A percentile compares a stretch with the other conserved stretches of the same genome.
Conservation (phyloP, 768 basidiomycete species). For the Xerocomus brunneocitrinus region DNA sequence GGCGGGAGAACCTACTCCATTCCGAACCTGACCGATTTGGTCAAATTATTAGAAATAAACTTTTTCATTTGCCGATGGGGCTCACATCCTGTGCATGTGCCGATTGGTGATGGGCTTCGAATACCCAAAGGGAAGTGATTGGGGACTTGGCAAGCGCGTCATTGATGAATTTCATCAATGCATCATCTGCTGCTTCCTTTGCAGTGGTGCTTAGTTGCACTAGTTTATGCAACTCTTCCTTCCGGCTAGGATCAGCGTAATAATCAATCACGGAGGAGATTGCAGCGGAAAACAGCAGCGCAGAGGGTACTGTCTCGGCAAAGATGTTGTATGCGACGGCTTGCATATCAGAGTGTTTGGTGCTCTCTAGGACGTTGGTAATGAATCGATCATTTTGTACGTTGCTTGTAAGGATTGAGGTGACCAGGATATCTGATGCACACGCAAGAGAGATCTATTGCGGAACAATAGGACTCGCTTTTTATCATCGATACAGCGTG, state of each 20-base stretch:
- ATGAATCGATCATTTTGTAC: constrained; percentile 22
- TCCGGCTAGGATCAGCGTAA: constrained; percentile 43
- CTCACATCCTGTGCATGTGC: constrained; percentile 29
- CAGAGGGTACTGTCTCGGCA: constrained; percentile 51
- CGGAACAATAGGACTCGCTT: background rate
- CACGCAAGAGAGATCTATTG: constrained; percentile 17
- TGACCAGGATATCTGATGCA: constrained; percentile 18
- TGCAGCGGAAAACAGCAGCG: constrained; percentile 51
- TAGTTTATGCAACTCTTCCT: constrained; percentile 35
- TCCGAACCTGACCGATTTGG: constrained; percentile 35
- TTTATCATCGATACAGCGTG: background rate
- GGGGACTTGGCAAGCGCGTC: constrained; percentile 43
- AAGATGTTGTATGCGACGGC: constrained; percentile 48
- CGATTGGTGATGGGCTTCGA: constrained; percentile 32
- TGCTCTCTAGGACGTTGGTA: constrained; percentile 9
- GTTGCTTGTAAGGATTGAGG: constrained; percentile 20
- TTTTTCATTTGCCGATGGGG: constrained; percentile 7
- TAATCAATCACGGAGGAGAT: constrained; percentile 56
- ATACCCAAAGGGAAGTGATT: background rate
- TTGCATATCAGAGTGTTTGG: constrained; percentile 15
- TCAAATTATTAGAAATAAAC: constrained; percentile 32
- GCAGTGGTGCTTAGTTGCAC: constrained; percentile 30
- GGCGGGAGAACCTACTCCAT: constrained; percentile 32
- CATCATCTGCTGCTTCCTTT: constrained; percentile 21
- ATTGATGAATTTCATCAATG: constrained; percentile 41